Evolutionary conservation across 495 filamentous ascomycete genomes (phyloP).

Genomic region (Penicillium waksmanii): DNA sequence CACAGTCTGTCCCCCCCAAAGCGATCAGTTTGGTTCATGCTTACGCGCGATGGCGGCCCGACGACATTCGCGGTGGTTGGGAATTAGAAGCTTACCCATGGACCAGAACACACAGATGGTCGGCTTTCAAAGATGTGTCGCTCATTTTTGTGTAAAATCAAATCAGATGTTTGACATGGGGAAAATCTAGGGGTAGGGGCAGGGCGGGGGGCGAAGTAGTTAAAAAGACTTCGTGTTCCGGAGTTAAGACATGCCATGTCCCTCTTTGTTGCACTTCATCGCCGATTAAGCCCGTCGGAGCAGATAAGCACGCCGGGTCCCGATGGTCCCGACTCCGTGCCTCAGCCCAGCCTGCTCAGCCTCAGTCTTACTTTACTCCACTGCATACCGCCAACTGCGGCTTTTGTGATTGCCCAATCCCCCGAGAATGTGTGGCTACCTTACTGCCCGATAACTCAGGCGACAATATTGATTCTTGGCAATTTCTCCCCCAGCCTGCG

Average conservation of each 20-base stretch:
- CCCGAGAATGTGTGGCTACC: too few species aligned
- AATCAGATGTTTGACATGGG: neutral
- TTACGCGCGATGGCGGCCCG: constrained; percentile 12
- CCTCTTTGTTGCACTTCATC: neutral
- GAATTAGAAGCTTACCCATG: constrained; percentile 69
- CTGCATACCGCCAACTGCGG: too few species aligned
- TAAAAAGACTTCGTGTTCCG: constrained; percentile 1
- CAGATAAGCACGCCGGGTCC: neutral
- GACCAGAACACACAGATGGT: constrained; percentile 92
- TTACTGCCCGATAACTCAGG: too few species aligned
- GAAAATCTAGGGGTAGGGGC: neutral
- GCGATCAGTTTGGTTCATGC: constrained; percentile 13
- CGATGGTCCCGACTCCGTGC: neutral
- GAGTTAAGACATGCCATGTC: constrained; percentile 2
- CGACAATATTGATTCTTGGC: too few species aligned
- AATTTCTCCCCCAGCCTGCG: too few species aligned
- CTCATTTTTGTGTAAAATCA: constrained; percentile 8
- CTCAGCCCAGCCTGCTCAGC: neutral
- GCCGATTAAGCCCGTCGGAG: constrained; percentile 1
- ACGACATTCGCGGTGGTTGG: neutral
- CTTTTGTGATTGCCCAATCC: too few species aligned
- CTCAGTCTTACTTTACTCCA: neutral
- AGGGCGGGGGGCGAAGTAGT: neutral
- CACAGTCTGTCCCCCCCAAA: constrained; percentile 63
- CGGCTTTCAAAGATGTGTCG: constrained; percentile 35